A percentile compares a stretch with the other conserved stretches of the same genome.
Evolutionary conservation across 108 stramenopile species (phyloP).

Genomic region (Conticribra guillardii): DNA sequence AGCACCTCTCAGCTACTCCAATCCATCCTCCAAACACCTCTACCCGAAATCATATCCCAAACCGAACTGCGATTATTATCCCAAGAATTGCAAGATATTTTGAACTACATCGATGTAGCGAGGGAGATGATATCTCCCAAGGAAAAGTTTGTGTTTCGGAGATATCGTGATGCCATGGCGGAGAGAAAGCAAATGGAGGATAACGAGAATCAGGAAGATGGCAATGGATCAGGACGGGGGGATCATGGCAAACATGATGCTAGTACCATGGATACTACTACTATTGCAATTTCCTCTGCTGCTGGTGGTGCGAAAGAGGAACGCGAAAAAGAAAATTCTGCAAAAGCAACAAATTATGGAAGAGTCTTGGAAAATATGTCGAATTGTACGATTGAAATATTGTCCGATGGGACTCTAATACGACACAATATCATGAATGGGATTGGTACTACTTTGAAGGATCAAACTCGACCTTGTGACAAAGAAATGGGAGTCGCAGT

Average conservation of each 20-base stretch:
- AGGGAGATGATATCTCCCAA: slow-evolving; percentile 44
- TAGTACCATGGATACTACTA: too few relatives aligned
- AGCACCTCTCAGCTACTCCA: slow-evolving; percentile 2
- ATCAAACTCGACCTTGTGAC: background rate
- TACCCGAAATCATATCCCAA: slow-evolving; percentile 32
- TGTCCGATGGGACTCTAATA: slow-evolving; percentile 24
- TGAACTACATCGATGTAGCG: slow-evolving; percentile 38
- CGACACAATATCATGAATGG: too few relatives aligned
- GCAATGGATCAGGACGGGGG: background rate
- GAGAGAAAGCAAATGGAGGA: slow-evolving; percentile 5
- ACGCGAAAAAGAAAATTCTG: background rate
- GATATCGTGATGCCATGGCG: slow-evolving; percentile 48
- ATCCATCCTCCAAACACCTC: slow-evolving; percentile 29
- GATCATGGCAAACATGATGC: too few relatives aligned
- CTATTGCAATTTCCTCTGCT: background rate
- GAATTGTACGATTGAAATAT: slow-evolving; percentile 41
- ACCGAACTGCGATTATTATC: slow-evolving; percentile 35
- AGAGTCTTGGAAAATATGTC: slow-evolving; percentile 36
- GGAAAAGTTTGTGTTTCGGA: slow-evolving; percentile 49
- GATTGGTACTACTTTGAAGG: background rate
- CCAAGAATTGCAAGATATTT: slow-evolving; percentile 27
- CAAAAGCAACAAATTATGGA: slow-evolving; percentile 20
- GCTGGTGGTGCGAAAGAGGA: background rate
- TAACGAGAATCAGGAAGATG: background rate
- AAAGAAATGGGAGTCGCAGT: background rate